These are phyloP conservation scores for Lactifluus hygrophoroides DNA, from an alignment of 768 basidiomycete species.

Conservation along the genomic window DNA sequence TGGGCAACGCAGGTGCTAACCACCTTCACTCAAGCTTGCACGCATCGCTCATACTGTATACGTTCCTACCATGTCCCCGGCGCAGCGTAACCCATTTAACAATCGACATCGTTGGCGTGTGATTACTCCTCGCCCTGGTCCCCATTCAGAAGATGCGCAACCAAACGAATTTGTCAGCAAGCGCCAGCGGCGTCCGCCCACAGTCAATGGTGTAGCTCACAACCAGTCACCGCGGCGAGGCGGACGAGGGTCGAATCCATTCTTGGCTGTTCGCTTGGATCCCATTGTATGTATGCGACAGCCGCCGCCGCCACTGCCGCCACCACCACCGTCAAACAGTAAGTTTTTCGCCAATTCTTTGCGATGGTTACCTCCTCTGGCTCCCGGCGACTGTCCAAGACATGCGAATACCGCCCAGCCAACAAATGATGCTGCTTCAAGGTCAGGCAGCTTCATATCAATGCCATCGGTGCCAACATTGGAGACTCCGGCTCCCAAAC, in stretches of 20 bases:
- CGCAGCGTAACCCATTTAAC: not conserved
- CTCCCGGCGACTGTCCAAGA: not conserved
- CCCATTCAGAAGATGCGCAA: constrained; percentile 17
- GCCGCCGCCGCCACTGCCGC: too few species aligned
- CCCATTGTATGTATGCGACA: not conserved
- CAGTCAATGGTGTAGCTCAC: not conserved
- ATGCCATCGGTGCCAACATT: not conserved
- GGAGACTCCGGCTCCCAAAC: not conserved
- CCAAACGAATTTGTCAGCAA: constrained; percentile 17
- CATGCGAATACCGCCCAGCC: not conserved
- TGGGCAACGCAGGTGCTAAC: not conserved
- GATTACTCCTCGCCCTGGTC: not conserved
- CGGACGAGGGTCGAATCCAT: not conserved
- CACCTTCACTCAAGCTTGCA: not conserved
- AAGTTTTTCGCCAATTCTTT: not conserved
- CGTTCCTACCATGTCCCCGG: constrained; percentile 10
- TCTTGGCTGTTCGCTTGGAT: not conserved
- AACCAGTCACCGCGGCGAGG: not conserved
- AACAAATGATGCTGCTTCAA: not conserved
- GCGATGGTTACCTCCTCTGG: not conserved
- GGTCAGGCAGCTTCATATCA: not conserved
- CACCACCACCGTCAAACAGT: too few species aligned
- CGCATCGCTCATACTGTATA: not conserved
- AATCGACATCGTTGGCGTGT: not conserved
- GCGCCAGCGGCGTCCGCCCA: constrained; percentile 5